Base-by-base conservation (phyloP, 1,139 yeast species). In the Magnusiomyces ingens region DNA sequence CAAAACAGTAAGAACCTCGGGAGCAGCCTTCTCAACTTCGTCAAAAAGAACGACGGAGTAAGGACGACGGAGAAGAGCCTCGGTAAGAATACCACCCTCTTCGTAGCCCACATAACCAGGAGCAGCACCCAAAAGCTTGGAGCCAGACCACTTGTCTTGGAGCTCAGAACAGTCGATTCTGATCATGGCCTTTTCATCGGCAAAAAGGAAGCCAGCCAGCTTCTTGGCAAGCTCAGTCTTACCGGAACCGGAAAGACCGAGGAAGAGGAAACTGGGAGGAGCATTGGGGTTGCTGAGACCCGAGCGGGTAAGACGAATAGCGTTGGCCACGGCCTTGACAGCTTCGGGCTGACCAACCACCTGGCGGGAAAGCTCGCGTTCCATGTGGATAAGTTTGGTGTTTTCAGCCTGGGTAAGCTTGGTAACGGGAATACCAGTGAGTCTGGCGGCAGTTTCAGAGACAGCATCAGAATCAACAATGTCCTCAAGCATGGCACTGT, bases 21-120 rank as follows among this genome's bases (percentile, higher is more conserved):
- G 99, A 1, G 96, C 96, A n/a, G 99, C 99, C 72, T 93, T 93
- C 67, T 93, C 99, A 55, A 93, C 95, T 72, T 93, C 99, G 73
- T 93, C 99, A 66, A 93, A 93, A 60, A 93, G 76, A 35, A 93
- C 80, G 29, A 94, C 99, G 3, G 98, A 87, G 74, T 93, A 94
- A 52, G 99, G 99, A 59, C 86, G 84, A 67, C 97, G 81, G 57
- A 89, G 78, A 58, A 93, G 77, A 57, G 94, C 95, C 65, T 93
- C 96, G 1, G 99, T 93, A 62, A 93, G 78, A 62, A 91, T 81
- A 62, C 99, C 99, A 69, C 99, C 98, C 70, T 93, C 97, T 69
- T 91, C 98, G 68, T 88, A 93, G 45, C 99, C 99, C 63, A 93
- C 88, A 67, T 93, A 94, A 64, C 99, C 99, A 1, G 99, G 97